Evolutionary conservation across 352 stramenopile species (phyloP).

Genomic region (Nothophytophthora sp.): DNA sequence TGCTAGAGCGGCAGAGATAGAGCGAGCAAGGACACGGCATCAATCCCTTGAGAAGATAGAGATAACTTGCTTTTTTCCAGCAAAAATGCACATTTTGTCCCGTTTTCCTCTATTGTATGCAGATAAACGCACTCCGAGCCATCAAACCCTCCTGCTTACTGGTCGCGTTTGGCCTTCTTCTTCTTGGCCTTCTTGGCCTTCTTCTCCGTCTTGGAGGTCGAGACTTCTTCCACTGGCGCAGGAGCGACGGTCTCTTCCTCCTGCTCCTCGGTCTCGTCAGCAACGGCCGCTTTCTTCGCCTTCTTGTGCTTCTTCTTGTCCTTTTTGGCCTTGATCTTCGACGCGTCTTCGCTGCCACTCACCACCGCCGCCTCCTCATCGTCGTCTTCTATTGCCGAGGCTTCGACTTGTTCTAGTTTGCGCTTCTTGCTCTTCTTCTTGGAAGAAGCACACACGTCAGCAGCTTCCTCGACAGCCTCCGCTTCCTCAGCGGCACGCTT

Average conservation of each 20-base stretch:
- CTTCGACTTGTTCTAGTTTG: conserved; percentile 38
- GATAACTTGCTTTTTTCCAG: too few species aligned
- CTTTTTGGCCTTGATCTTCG: conserved; percentile 30
- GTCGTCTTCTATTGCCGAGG: conserved; percentile 20
- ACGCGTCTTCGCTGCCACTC: conserved; percentile 16
- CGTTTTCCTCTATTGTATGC: conserved; percentile 10
- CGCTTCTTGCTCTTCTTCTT: conserved; percentile 46
- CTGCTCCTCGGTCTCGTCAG: conserved; percentile 1
- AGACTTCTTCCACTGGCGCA: conserved; percentile 4
- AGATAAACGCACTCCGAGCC: background rate
- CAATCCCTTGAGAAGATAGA: conserved; percentile 15
- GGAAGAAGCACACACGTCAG: conserved; percentile 10
- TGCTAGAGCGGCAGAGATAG: too few species aligned
- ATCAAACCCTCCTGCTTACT: conserved; percentile 11
- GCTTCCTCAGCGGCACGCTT: conserved; percentile 18
- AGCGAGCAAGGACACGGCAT: conserved; percentile 1
- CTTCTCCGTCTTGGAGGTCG: conserved; percentile 24
- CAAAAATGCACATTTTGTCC: background rate
- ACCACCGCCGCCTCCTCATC: conserved; percentile 25
- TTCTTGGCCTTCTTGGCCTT: conserved; percentile 55
- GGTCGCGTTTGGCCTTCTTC: conserved; percentile 38
- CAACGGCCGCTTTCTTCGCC: conserved; percentile 12
- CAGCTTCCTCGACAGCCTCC: conserved; percentile 30
- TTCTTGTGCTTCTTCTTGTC: conserved; percentile 54
- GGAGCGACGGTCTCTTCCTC: background rate